Evolutionary conservation across 352 stramenopile species (phyloP).

Genomic region (Thalassiosira mediterranea): DNA sequence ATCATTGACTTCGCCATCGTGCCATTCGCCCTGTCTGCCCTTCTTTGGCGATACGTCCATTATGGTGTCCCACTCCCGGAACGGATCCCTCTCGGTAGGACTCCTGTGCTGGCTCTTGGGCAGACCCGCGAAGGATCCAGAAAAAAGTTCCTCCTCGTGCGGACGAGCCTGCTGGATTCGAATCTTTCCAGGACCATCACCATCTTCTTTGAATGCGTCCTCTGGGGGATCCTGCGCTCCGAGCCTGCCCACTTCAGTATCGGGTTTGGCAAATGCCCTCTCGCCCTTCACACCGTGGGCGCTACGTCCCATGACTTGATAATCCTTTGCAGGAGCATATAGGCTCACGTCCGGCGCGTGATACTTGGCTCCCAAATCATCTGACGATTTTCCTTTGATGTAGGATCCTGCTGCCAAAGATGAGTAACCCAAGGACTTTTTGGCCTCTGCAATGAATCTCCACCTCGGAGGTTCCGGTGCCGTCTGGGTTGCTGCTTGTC

Average conservation of each 20-base stretch:
- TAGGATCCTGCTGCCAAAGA: conserved; percentile 19
- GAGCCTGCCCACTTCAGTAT: not conserved
- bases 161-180: conserved; percentile 6
- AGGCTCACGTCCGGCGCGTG: conserved; percentile 21
- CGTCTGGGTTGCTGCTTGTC: too few relatives aligned
- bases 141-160: conserved; percentile 8
- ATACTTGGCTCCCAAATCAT: conserved; percentile 49
- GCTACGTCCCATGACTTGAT: not conserved
- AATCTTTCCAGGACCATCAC: too few relatives aligned
- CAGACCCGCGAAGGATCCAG: conserved; percentile 27
- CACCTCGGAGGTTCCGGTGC: conserved; percentile 31
- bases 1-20: conserved; percentile 23
- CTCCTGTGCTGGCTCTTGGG: not conserved
- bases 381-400: conserved; percentile 21
- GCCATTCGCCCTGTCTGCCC: conserved; percentile 12
- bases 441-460: conserved; percentile 43
- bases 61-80: conserved; percentile 17
- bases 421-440: conserved; percentile 33
- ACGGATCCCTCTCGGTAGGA: conserved; percentile 8
- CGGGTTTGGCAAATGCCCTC: not conserved
- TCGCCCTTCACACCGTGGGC: not conserved
- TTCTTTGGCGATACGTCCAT: conserved; percentile 9
- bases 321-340: not conserved
- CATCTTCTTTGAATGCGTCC: conserved; percentile 9
- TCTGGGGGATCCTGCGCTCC: not conserved